A percentile compares a stretch with the other conserved stretches of the same genome.
These are phyloP conservation scores for Alternaria solani DNA, from an alignment of 2,329 filamentous ascomycete genomes.

Conservation along the genomic window DNA sequence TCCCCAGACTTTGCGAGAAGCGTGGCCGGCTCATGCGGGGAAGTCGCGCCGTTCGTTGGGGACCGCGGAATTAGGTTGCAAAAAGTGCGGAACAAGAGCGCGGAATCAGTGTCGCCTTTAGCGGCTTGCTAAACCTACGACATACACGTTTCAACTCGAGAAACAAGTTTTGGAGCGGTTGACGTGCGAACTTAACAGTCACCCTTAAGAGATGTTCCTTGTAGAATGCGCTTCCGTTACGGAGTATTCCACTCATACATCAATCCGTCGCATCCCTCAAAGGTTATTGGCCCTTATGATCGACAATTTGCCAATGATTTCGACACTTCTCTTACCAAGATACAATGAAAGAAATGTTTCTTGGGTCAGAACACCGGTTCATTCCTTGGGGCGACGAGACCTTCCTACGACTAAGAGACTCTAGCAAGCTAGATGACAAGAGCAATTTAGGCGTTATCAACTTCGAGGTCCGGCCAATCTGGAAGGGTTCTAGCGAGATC, in stretches of 20 bases:
- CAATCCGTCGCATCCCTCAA: background rate
- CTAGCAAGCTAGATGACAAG: no score
- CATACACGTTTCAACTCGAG: background rate
- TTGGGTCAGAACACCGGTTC: background rate
- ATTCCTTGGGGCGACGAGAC: background rate
- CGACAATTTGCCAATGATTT: background rate
- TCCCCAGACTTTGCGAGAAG: background rate
- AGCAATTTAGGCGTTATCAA: no score
- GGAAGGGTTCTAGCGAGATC: no score
- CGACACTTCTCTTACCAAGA: background rate
- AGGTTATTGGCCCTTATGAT: background rate
- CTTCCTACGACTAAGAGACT: no score
- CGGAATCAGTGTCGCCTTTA: background rate
- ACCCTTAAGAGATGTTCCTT: background rate
- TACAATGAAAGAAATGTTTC: background rate
- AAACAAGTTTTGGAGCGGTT: background rate
- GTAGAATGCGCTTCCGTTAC: background rate
- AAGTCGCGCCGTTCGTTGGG: slow-evolving; percentile 5
- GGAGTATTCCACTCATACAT: background rate
- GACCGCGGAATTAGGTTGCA: slow-evolving; percentile 26
- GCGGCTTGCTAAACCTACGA: background rate
- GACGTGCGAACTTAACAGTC: background rate
- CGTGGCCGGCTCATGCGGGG: slow-evolving; percentile 25
- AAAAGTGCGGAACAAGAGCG: slow-evolving; percentile 18
- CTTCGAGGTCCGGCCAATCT: no score